Conservation (phyloP, 163 green algal species). For the Coccomyxa subellipsoidea region DNA sequence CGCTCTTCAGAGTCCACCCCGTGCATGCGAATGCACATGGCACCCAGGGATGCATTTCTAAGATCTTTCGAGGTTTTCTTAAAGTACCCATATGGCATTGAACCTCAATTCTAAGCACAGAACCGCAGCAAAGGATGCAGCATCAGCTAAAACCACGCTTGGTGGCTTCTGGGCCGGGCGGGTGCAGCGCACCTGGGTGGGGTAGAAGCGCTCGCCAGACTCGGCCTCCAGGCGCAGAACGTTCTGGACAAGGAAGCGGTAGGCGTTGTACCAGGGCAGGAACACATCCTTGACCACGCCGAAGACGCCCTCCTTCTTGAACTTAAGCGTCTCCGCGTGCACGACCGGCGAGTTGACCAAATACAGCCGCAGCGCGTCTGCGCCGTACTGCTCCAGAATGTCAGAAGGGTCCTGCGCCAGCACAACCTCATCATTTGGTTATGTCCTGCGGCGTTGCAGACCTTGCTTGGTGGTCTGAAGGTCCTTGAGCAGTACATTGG, state of each 20-base stretch:
- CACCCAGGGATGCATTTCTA: no score
- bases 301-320: slow-evolving; percentile 86
- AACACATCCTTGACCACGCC: slow-evolving; percentile 96
- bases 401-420: slow-evolving; percentile 74
- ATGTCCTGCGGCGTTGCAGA: background rate
- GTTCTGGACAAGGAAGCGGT: slow-evolving; percentile 87
- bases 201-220: slow-evolving; percentile 48
- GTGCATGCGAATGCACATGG: no score
- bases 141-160: no score
- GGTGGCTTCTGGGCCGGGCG: no score
- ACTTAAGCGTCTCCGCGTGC: slow-evolving; percentile 79
- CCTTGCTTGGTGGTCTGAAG: no score
- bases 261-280: slow-evolving; percentile 99
- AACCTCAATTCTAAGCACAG: no score
- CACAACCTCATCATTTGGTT: no score
- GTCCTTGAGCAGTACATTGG: no score
- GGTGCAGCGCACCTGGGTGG: slow-evolving; percentile 34
- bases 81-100: no score
- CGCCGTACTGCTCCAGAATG: slow-evolving; percentile 90
- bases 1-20: no score
- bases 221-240: slow-evolving; percentile 69
- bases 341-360: slow-evolving; percentile 95
- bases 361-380: slow-evolving; percentile 96
- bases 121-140: no score
- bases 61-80: no score